Evolutionary conservation across 2,329 filamentous ascomycete species (phyloP), one percentile per base, ranked within the genome.

Genomic region (Amesomyces nigricolor): DNA sequence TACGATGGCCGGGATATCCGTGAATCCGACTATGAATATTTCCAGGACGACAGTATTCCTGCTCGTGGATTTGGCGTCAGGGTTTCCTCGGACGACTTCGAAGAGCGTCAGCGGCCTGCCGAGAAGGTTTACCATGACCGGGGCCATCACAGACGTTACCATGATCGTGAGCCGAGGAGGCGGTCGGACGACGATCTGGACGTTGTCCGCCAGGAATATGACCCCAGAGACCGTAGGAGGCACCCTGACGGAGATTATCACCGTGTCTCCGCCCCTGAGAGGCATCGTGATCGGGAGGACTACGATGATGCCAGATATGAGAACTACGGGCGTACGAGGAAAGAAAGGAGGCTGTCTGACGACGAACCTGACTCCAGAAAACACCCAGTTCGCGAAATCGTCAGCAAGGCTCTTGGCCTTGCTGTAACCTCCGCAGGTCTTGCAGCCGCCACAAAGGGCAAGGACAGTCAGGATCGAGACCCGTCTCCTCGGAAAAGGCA

Each of bases 51-150:
- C 1, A 70, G 68, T 38, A 70, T 80, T 13, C 56, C 70, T 2
- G 57, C 68, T 10, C 78, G 79, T 39, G 79, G 78, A 0, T 81
- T 80, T 58, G 78, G 78, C 22, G 74, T 81, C 55, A 76, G 78
- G 19, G 73, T 75, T 8, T 74, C 73, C 14, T 58, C 64, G 9
- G 60, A 68, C 10, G 70, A 70, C 19, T 60, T 64, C n/a, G 62
- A 67, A 7, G 67, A 66, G 9, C 58, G 48, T 19, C 68, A 67
- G 14, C 63, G 66, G 2, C 60, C 72, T 29, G 61, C 66, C 56
- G 63, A 70, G 17, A 65, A 64, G 3, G 62, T 63, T 16, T 68
- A 71, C 19, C 67, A 70, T 37, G 74, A 77, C 14, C 61, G 63
- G 8, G 65, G 67, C 8, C 50, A 56, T 3, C 61, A 58, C 4